These are phyloP conservation scores for Plantago elongata DNA, from an alignment of 257 asterid species.

Conservation along the genomic window DNA sequence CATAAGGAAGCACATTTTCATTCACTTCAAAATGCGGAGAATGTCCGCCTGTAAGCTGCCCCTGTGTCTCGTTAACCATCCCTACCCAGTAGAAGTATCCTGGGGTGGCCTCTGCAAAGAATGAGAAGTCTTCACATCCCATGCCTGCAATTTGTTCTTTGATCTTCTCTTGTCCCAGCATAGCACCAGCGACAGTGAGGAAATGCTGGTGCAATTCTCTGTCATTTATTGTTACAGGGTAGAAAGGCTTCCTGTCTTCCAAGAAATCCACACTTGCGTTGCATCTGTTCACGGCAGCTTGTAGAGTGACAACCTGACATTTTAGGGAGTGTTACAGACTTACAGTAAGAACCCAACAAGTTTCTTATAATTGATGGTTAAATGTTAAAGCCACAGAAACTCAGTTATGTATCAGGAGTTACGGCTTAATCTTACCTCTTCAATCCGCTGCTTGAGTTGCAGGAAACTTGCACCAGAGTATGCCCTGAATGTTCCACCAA, in stretches of 20 bases:
- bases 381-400: background rate
- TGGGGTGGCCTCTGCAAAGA: conserved; percentile 52
- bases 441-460: conserved; percentile 50
- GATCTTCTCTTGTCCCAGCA: conserved; percentile 41
- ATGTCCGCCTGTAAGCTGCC: conserved; percentile 33
- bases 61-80: conserved; percentile 46
- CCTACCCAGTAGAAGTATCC: conserved; percentile 53
- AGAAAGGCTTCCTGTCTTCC: conserved; percentile 35
- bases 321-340: background rate
- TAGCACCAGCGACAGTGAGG: conserved; percentile 28
- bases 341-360: background rate
- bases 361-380: background rate
- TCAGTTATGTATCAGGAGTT: background rate
- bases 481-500: conserved; percentile 74
- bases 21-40: conserved; percentile 46
- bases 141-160: conserved; percentile 28
- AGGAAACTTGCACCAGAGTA: conserved; percentile 38
- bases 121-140: conserved; percentile 67
- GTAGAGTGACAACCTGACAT: conserved; percentile 46
- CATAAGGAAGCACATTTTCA: conserved; percentile 59
- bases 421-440: conserved; percentile 37
- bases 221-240: conserved; percentile 48
- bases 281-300: conserved; percentile 62
- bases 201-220: conserved; percentile 43
- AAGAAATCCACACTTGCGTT: conserved; percentile 39